phyloP scores from a whole-genome alignment of 1,284 basidiomycete genomes.

The Agroathelia rolfsii region DNA sequence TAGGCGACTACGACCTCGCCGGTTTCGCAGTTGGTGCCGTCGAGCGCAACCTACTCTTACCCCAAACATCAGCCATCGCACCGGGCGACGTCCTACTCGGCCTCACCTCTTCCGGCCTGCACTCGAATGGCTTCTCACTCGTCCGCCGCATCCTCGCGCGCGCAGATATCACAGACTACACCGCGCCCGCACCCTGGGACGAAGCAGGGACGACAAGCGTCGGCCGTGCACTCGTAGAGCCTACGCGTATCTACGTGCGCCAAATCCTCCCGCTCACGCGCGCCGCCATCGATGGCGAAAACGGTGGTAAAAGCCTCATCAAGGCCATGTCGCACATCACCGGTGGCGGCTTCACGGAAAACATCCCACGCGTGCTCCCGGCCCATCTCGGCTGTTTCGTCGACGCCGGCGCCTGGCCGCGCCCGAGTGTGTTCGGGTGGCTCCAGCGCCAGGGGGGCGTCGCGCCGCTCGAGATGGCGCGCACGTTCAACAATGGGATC shows the following conservation, averaged over 20 bases:
- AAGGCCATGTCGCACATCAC: slow-evolving; percentile 98
- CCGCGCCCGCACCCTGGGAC: slow-evolving; percentile 82
- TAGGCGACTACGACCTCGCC: slow-evolving; percentile 95
- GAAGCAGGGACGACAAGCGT: slow-evolving; percentile 48
- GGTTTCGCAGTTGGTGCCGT: slow-evolving; percentile 98
- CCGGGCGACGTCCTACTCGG: slow-evolving; percentile 88
- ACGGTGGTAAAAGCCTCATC: no score
- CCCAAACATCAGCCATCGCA: slow-evolving; percentile 59
- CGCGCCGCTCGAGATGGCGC: slow-evolving; percentile 84
- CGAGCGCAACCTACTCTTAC: slow-evolving; percentile 75
- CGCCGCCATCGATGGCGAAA: no score
- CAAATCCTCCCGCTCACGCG: slow-evolving; percentile 8
- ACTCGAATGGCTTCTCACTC: slow-evolving; percentile 97
- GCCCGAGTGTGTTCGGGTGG: slow-evolving; percentile 85
- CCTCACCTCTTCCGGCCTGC: slow-evolving; percentile 84
- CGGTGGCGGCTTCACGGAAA: slow-evolving; percentile 95
- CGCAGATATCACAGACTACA: slow-evolving; percentile 57
- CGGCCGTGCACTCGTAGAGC: slow-evolving; percentile 76
- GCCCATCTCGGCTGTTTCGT: slow-evolving; percentile 73
- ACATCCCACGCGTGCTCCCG: slow-evolving; percentile 88
- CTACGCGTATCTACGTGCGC: slow-evolving; percentile 86
- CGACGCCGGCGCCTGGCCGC: slow-evolving; percentile 70
- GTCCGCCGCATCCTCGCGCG: slow-evolving; percentile 81
- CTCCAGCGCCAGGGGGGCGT: slow-evolving; percentile 76
- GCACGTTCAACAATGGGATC: slow-evolving; percentile 97